phyloP scores from a whole-genome alignment of 176 grass and related monocot species.

The Bolboschoenus planiculmis region DNA sequence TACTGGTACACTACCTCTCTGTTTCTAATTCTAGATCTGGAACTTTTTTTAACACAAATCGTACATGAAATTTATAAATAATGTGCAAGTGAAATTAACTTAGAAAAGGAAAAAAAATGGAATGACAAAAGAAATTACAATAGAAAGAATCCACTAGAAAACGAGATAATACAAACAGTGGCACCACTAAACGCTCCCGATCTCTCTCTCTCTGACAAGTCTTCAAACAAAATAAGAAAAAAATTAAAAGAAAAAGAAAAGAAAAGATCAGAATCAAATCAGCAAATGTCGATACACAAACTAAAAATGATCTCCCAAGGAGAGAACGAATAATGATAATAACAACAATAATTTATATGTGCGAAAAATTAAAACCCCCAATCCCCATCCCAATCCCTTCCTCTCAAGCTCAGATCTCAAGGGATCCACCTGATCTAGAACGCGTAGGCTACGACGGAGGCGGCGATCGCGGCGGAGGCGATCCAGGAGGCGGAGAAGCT shows the following conservation, averaged over 20 bases:
- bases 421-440: slow-evolving; percentile 13
- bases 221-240: slow-evolving; percentile 8
- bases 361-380: neutral
- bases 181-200: slow-evolving; percentile 7
- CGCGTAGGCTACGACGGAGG: neutral
- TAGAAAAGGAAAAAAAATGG: neutral
- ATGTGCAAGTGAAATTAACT: neutral
- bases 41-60: neutral
- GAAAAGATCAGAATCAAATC: slow-evolving; percentile 21
- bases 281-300: slow-evolving; percentile 25
- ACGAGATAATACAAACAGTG: slow-evolving; percentile 23
- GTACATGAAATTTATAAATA: neutral
- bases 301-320: slow-evolving; percentile 2
- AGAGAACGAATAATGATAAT: slow-evolving; percentile 23
- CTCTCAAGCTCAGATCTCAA: slow-evolving; percentile 11
- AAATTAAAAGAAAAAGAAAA: slow-evolving; percentile 20
- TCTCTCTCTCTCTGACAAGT: slow-evolving; percentile 15
- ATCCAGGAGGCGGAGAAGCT: neutral
- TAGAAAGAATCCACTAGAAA: slow-evolving; percentile 27
- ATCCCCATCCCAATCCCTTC: neutral
- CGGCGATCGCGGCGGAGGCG: neutral
- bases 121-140: neutral
- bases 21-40: slow-evolving; percentile 2
- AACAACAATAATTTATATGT: slow-evolving; percentile 19
- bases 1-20: neutral